These are phyloP conservation scores for Dactylellina cionopaga DNA, from an alignment of 2,329 filamentous ascomycete genomes.

Conservation along the genomic window DNA sequence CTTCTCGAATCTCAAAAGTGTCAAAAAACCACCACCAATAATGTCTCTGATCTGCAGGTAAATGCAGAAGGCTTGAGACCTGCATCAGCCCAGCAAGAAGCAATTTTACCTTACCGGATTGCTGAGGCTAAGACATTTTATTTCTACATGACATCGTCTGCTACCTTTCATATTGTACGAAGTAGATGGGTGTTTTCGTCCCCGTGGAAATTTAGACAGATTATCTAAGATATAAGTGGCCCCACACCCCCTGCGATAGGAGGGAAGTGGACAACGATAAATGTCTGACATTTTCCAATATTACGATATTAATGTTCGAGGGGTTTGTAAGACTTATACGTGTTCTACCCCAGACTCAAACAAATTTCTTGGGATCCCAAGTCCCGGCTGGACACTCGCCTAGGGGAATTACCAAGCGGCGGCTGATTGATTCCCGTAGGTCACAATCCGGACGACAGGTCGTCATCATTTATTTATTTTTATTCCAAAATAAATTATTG, in stretches of 20 bases:
- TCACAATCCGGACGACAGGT: too few relatives aligned
- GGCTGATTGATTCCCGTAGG: conserved; percentile 10
- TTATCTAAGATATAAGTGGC: conserved; percentile 50
- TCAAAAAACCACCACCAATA: conserved; percentile 34
- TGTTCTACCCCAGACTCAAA: conserved; percentile 16
- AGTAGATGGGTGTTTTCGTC: not conserved
- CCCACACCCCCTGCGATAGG: conserved; percentile 15
- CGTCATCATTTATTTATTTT: not conserved
- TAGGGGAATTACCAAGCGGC: conserved; percentile 33
- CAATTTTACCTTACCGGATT: conserved; percentile 11
- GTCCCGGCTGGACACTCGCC: conserved; percentile 19
- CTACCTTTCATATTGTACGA: too few relatives aligned
- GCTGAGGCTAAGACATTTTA: conserved; percentile 26
- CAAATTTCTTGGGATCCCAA: not conserved
- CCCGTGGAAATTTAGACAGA: conserved; percentile 22
- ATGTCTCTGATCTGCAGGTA: conserved; percentile 46
- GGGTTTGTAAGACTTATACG: not conserved
- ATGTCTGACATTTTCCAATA: conserved; percentile 46
- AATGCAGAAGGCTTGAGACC: conserved; percentile 23
- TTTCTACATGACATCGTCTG: not conserved
- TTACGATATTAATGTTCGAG: too few relatives aligned
- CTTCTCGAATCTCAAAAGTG: conserved; percentile 13
- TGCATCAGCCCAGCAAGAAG: conserved; percentile 46
- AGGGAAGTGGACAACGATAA: not conserved
- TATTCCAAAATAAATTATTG: not conserved